Conservation (phyloP, 495 filamentous ascomycete genomes). For the Aspergillus kassunensis region DNA sequence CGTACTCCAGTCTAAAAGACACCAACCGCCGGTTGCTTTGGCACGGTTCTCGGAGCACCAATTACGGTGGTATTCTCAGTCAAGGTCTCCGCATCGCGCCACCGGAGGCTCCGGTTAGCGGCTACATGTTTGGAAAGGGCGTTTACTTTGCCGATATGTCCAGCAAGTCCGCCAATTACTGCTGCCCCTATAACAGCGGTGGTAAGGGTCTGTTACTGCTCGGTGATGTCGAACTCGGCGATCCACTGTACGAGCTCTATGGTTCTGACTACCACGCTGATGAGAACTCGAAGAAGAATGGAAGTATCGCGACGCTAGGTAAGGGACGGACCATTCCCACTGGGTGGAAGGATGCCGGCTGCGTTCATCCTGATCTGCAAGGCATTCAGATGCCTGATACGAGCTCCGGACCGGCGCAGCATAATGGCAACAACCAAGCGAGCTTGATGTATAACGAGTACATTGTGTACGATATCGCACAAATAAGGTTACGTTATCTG, state of each 20-base stretch:
- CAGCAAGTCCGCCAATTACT: conserved; percentile 77
- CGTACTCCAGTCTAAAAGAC: conserved; percentile 40
- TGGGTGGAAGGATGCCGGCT: conserved; percentile 71
- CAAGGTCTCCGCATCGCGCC: conserved; percentile 86
- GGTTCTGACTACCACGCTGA: conserved; percentile 56
- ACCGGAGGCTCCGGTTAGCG: conserved; percentile 71
- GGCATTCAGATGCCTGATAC: conserved; percentile 61
- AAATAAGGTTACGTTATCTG: conserved; percentile 74
- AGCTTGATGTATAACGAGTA: conserved; percentile 51
- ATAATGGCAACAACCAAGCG: neutral
- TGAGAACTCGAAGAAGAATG: conserved; percentile 53
- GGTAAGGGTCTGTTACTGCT: conserved; percentile 63
- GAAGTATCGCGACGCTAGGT: conserved; percentile 64
- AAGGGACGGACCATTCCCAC: conserved; percentile 56
- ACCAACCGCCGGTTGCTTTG: conserved; percentile 71
- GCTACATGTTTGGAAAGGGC: conserved; percentile 86
- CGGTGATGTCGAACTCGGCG: conserved; percentile 75
- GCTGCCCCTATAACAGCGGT: conserved; percentile 50
- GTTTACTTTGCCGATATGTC: conserved; percentile 85
- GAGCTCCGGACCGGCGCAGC: neutral
- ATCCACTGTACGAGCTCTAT: conserved; percentile 59
- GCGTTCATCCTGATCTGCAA: conserved; percentile 55
- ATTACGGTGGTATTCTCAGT: conserved; percentile 77
- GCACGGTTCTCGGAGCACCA: conserved; percentile 74
- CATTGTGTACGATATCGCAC: conserved; percentile 73